Conservation (phyloP, 2,329 filamentous ascomycete genomes). For the Rosellinia necatrix region DNA sequence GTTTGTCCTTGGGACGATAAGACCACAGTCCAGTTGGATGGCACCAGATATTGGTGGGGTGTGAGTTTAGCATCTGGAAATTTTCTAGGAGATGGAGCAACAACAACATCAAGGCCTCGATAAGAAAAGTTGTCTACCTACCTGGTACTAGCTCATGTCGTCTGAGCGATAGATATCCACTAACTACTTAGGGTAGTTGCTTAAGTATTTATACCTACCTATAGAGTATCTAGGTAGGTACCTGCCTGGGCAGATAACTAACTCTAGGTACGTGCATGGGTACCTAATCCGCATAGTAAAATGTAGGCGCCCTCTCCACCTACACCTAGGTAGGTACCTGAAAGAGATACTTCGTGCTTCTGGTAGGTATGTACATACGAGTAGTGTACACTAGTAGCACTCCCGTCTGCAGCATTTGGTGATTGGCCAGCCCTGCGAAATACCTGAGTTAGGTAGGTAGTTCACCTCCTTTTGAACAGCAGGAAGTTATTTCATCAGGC, state of each 20-base stretch:
- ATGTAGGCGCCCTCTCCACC: too few species aligned
- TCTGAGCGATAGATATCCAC: too few species aligned
- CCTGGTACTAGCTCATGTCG: not conserved
- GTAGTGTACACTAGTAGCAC: not conserved
- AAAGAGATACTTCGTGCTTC: too few species aligned
- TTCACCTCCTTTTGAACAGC: conserved; percentile 27
- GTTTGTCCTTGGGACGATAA: not conserved
- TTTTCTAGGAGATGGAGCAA: conserved; percentile 14
- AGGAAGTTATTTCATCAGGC: conserved; percentile 10
- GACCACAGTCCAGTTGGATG: not conserved
- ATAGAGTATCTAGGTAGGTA: too few species aligned
- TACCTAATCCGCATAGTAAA: too few species aligned
- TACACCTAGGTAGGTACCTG: too few species aligned
- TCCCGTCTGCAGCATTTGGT: conserved; percentile 3
- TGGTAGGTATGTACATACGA: not conserved
- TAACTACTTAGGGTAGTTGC: too few species aligned
- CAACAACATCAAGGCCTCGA: conserved; percentile 3
- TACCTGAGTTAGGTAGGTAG: conserved; percentile 16
- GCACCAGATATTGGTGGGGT: conserved; percentile 6
- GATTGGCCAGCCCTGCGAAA: conserved; percentile 13
- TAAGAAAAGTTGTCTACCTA: conserved; percentile 13
- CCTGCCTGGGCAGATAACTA: not conserved
- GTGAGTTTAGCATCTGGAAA: conserved; percentile 21
- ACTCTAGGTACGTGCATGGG: not conserved
- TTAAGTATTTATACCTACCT: not conserved